Evolutionary conservation across 345 rosid species (phyloP), one percentile per base, ranked within the genome.

Genomic region (Lepidium didymum): DNA sequence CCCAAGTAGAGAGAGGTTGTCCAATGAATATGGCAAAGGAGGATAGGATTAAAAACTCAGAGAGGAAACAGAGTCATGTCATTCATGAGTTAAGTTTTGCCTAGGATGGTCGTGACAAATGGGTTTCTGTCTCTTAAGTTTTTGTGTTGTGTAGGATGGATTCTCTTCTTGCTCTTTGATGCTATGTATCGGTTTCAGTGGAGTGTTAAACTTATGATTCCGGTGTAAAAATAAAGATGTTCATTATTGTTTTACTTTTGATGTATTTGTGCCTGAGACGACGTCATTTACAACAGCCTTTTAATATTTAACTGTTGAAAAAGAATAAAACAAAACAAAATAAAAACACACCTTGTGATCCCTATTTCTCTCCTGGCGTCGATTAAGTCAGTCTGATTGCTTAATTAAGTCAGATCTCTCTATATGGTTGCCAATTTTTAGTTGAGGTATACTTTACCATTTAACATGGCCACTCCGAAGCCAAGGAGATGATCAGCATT

Each of bases 401-500:
- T n/a, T n/a, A n/a, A n/a, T n/a, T n/a, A n/a, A n/a, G n/a, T n/a
- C n/a, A n/a, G n/a, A n/a, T n/a, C n/a, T n/a, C n/a, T n/a, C n/a
- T n/a, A n/a, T n/a, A n/a, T n/a, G n/a, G n/a, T n/a, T n/a, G n/a
- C n/a, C n/a, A n/a, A n/a, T n/a, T n/a, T n/a, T n/a, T n/a, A n/a
- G n/a, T n/a, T n/a, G n/a, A n/a, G n/a, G n/a, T n/a, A n/a, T n/a
- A n/a, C n/a, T n/a, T n/a, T n/a, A n/a, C n/a, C n/a, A n/a, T n/a
- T n/a, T n/a, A n/a, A n/a, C n/a, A n/a, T n/a, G n/a, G n/a, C n/a
- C n/a, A n/a, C n/a, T n/a, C n/a, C n/a, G n/a, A n/a, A n/a, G n/a
- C n/a, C n/a, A 36, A 41, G 62, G 72, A 5, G 10, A 42, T 1
- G 77, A 58, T 73, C 77, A 62, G 0, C 41, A 34, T 23, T 73